Evolutionary conservation across 1,284 basidiomycete genomes (phyloP), one percentile per base, ranked within the genome.

Genomic region (Vanrija pseudolonga): DNA sequence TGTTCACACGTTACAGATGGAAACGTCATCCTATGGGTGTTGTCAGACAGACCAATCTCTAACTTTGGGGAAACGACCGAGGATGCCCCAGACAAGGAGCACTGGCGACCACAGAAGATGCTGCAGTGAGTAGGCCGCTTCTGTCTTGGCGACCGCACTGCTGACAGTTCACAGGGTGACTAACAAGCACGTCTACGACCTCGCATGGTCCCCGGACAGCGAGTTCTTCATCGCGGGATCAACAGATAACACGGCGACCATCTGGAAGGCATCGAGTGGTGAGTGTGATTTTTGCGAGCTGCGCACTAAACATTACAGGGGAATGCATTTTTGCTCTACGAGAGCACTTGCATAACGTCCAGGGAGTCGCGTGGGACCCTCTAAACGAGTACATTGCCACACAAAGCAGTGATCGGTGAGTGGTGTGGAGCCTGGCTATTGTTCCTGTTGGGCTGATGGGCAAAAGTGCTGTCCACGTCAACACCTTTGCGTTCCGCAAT

Each of bases 291-390:
- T 42, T 36, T 44, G 32, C 17, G 20, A 47, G 38, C 36, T n/a
- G 19, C 23, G 52, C n/a, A n/a, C 57, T 66, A 49, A 62, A 8
- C 45, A 24, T 12, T n/a, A 6, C 49, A 73, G 73, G 71, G 28
- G 72, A 73, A 61, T 72, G 71, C 45, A 71, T 74, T 14, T 73
- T 69, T 51, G 70, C 69, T 4, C 60, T 74, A 36, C 60, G 69
- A 0, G 93, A 96, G 68, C 94, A 97, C 74, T 84, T 82, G 37
- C 92, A 96, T 74, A 96, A 90, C 69, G 93, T 97, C 0, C 93
- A 97, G 77, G 94, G 93, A 15, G 94, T 97, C 24, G 88, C 91
- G 1, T 97, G 94, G 93, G 93, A 97, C 63, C 93, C 93, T 1
- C 76, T 95, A 63, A 92, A 94, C 71, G 89, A 94, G 72, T 96